Evolutionary conservation across 2,329 filamentous ascomycete genomes (phyloP).

Genomic region (Coleophoma crateriformis): DNA sequence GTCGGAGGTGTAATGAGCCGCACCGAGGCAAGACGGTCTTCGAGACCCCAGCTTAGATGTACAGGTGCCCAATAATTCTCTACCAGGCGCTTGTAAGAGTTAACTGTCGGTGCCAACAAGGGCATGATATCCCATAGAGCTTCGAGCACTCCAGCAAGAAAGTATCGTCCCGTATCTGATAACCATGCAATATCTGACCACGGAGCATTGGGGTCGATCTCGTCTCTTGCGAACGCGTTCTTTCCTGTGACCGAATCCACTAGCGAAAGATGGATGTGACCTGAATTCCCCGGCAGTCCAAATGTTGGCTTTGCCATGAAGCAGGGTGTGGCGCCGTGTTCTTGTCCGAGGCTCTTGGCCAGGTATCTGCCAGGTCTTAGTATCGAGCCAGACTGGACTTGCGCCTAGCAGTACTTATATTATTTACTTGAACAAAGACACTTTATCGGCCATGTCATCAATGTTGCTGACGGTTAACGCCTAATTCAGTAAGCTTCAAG

Average conservation of each 20-base stretch:
- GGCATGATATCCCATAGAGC: conserved; percentile 95
- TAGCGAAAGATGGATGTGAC: conserved; percentile 91
- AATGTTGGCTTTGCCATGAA: conserved; percentile 98
- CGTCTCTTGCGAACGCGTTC: conserved; percentile 76
- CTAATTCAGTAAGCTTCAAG: no score
- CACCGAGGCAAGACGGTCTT: conserved; percentile 89
- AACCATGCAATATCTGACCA: conserved; percentile 74
- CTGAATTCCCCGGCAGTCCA: conserved; percentile 87
- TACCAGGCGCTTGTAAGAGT: conserved; percentile 95
- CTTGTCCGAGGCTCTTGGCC: conserved; percentile 81
- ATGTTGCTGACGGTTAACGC: conserved; percentile 80
- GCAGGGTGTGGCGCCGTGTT: conserved; percentile 88
- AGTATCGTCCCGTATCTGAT: conserved; percentile 85
- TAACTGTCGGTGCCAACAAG: conserved; percentile 86
- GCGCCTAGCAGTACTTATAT: not conserved
- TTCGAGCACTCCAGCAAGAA: conserved; percentile 83
- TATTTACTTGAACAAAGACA: conserved; percentile 78
- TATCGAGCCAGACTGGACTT: not conserved
- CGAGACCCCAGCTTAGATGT: conserved; percentile 92
- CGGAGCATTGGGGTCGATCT: conserved; percentile 59
- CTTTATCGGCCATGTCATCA: conserved; percentile 83
- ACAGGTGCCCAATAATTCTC: conserved; percentile 99
- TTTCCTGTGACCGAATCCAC: conserved; percentile 66
- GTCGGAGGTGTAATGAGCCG: conserved; percentile 85
- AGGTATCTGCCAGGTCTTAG: conserved; percentile 49